phyloP scores from a whole-genome alignment of 306 rosid species.

The Prunus campanulata region DNA sequence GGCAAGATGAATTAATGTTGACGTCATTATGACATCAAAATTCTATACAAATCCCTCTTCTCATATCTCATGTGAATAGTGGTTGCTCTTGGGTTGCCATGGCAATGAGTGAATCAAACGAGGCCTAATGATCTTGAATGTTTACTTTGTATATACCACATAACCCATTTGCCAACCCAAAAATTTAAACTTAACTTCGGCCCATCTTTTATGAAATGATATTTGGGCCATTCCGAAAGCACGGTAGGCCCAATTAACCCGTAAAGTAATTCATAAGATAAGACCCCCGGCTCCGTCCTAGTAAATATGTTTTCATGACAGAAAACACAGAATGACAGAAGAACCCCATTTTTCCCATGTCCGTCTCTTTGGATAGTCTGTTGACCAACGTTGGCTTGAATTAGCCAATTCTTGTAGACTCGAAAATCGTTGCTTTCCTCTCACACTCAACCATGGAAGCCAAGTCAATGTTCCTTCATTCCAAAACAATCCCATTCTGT shows the following conservation, averaged over 20 bases:
- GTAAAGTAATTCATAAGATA: not conserved
- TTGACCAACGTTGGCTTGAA: not conserved
- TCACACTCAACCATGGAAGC: constrained; percentile 49
- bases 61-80: too few species aligned
- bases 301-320: not conserved
- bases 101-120: too few species aligned
- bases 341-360: not conserved
- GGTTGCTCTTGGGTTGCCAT: rapidly evolving
- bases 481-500: constrained; percentile 43
- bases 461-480: constrained; percentile 45
- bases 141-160: too few species aligned
- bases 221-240: not conserved
- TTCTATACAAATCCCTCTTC: too few species aligned
- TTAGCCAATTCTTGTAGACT: constrained; percentile 1
- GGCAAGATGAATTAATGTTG: too few species aligned
- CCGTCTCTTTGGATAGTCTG: not conserved
- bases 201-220: not conserved
- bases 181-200: not conserved
- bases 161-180: too few species aligned
- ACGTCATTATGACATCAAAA: too few species aligned
- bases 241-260: not conserved
- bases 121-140: too few species aligned
- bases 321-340: not conserved
- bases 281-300: not conserved
- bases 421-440: constrained; percentile 10